Base-by-base conservation (phyloP, 768 basidiomycete species). In the Leccinum pellstonianum region DNA sequence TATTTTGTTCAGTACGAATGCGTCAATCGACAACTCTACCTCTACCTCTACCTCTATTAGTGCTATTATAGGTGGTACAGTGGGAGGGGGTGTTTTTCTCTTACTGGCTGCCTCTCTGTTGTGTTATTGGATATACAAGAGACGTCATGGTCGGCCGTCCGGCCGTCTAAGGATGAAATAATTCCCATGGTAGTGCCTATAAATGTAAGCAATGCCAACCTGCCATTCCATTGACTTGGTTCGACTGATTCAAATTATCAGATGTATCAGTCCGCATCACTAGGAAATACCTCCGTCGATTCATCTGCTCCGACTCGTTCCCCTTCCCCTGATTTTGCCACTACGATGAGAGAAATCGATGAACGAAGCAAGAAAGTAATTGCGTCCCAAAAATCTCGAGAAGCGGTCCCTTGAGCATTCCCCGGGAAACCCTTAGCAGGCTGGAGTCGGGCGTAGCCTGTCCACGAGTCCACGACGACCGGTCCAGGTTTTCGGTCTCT, bases 21-120 rank as follows among this genome's bases (percentile, higher is more conserved):
- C 25, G 2, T 47, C 64, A 21, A 41, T 23, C 10, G 27, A 15
- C 3, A 54, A 11, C 3, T 37, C 38, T 27, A 29, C 43, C 6
- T 41, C 38, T 17, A 41, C 3, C 25, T 27, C 25, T 27, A 27
- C 25, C 25, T 27, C 25, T 2, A 31, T 35, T 17, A 52, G 58
- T 0, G 55, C 52, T 14, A 64, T 64, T 12, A n/a, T 57, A 1
- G 63, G 66, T 19, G 60, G 58, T 15, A 17, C 31, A 0, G 37
- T 66, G 2, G 64, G 54, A 2, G 64, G 54, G 0, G 43, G 14
- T 27, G 25, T 14, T 27, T 8, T 25, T 23, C 25, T 49, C 25
- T 6, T 48, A 7, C 14, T 49, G 48, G 25, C 25, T 27, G 3
- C 14, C 48, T 49, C 25, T 25, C 21, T 49, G 25, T 49, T 2